phyloP scores from a whole-genome alignment of 495 filamentous ascomycete genomes.

The Neurospora sp. region DNA sequence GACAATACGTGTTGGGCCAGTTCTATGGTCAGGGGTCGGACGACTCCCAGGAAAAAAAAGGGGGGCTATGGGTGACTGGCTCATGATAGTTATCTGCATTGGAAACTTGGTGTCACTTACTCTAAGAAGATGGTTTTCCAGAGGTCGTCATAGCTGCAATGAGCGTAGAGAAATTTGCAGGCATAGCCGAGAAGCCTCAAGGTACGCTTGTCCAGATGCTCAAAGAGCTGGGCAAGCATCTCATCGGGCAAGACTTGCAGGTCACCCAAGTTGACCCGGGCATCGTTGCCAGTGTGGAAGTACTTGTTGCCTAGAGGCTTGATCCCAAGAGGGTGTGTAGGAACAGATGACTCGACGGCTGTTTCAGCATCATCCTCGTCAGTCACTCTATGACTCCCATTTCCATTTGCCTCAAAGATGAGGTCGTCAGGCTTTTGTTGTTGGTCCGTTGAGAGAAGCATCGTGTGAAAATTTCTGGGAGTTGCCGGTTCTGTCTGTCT shows the following conservation, averaged over 20 bases:
- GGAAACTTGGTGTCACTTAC: conserved; percentile 47
- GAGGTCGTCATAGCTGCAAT: conserved; percentile 73
- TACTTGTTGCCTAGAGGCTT: conserved; percentile 86
- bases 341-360: conserved; percentile 37
- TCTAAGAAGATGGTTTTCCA: conserved; percentile 81
- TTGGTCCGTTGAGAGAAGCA: conserved; percentile 16
- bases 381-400: conserved; percentile 10
- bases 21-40: not conserved
- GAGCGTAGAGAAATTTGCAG: conserved; percentile 84
- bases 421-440: conserved; percentile 1
- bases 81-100: not conserved
- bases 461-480: conserved; percentile 1
- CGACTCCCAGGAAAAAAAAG: not conserved
- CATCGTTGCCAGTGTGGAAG: conserved; percentile 47
- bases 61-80: not conserved
- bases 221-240: conserved; percentile 63
- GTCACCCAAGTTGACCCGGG: conserved; percentile 52
- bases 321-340: conserved; percentile 72
- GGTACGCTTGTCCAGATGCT: conserved; percentile 54
- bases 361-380: conserved; percentile 4
- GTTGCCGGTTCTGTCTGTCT: not conserved
- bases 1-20: not conserved
- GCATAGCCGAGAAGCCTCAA: conserved; percentile 64
- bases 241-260: conserved; percentile 71
- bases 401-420: conserved; percentile 5